These are phyloP conservation scores for Sporothrix brunneoviolacea DNA, from an alignment of 2,329 filamentous ascomycete species.

Conservation along the genomic window DNA sequence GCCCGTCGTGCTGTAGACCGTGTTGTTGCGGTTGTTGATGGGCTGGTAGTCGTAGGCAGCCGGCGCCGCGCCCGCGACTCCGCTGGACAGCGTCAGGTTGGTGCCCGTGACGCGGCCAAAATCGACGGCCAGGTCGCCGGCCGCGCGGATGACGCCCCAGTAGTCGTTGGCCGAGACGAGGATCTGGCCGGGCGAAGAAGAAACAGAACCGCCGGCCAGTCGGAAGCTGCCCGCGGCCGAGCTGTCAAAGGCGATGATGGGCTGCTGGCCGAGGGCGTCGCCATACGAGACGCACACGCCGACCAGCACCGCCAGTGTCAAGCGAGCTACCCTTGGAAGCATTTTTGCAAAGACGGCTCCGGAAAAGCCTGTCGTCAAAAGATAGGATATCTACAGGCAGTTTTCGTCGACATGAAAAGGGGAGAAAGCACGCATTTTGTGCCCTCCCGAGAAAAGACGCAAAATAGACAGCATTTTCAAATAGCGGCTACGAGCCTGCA, in stretches of 20 bases:
- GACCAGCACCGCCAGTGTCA: not conserved
- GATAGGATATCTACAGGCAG: too few relatives aligned
- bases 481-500: too few relatives aligned
- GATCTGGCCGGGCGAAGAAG: constrained; percentile 43
- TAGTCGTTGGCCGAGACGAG: constrained; percentile 53
- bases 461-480: too few relatives aligned
- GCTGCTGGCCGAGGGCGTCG: constrained; percentile 42
- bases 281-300: constrained; percentile 18
- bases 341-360: not conserved
- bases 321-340: not conserved
- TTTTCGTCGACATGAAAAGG: too few relatives aligned
- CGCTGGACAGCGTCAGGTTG: constrained; percentile 54
- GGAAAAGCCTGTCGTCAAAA: too few relatives aligned
- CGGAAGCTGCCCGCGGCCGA: constrained; percentile 24
- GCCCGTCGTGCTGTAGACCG: constrained; percentile 37
- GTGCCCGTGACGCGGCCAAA: constrained; percentile 64
- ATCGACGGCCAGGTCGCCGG: constrained; percentile 59
- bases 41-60: constrained; percentile 38
- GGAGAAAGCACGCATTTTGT: too few relatives aligned
- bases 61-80: constrained; percentile 29
- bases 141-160: constrained; percentile 62
- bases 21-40: constrained; percentile 41
- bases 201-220: constrained; percentile 32
- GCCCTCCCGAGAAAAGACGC: too few relatives aligned
- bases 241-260: constrained; percentile 36